Percentiles rank a stretch among this genome's conserved stretches.
Conservation (phyloP, 164 flowering plant species). For the Nymphaea thermarum region DNA sequence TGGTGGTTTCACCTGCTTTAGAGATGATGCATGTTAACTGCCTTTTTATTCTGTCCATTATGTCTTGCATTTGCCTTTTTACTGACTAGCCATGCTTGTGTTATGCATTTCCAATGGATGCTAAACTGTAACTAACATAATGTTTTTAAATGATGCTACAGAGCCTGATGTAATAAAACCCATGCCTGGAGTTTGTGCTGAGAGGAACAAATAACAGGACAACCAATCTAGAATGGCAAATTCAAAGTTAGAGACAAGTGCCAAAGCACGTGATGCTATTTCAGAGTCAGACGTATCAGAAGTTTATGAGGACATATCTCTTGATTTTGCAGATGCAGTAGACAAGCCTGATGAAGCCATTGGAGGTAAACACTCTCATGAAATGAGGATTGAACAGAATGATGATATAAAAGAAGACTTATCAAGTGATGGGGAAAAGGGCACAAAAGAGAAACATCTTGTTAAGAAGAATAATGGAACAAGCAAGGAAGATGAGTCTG, state of each 20-base stretch:
- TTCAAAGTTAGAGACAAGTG: slow-evolving; percentile 13
- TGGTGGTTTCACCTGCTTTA: too few relatives aligned
- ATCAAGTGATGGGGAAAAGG: slow-evolving; percentile 39
- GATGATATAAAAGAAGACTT: slow-evolving; percentile 23
- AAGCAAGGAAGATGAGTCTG: slow-evolving; percentile 50
- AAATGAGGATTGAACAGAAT: slow-evolving; percentile 25
- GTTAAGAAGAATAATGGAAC: not conserved
- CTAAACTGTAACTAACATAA: too few relatives aligned
- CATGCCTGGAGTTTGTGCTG: not conserved
- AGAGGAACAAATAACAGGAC: slow-evolving; percentile 16
- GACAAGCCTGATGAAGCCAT: slow-evolving; percentile 38
- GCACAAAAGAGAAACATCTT: slow-evolving; percentile 14
- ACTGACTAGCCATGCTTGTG: too few relatives aligned
- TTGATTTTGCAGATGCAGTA: slow-evolving; percentile 42
- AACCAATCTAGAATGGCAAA: slow-evolving; percentile 16
- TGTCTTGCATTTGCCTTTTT: too few relatives aligned
- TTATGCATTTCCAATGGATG: too few relatives aligned
- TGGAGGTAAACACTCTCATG: slow-evolving; percentile 10
- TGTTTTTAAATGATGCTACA: too few relatives aligned
- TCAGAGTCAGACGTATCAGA: slow-evolving; percentile 28
- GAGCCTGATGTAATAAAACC: too few relatives aligned
- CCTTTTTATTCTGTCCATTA: too few relatives aligned
- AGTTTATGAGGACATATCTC: slow-evolving; percentile 33
- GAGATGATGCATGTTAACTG: too few relatives aligned
- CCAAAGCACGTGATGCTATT: slow-evolving; percentile 27